phyloP scores from a whole-genome alignment of 2,329 filamentous ascomycete species.

The Corniculantispora saksenae region DNA sequence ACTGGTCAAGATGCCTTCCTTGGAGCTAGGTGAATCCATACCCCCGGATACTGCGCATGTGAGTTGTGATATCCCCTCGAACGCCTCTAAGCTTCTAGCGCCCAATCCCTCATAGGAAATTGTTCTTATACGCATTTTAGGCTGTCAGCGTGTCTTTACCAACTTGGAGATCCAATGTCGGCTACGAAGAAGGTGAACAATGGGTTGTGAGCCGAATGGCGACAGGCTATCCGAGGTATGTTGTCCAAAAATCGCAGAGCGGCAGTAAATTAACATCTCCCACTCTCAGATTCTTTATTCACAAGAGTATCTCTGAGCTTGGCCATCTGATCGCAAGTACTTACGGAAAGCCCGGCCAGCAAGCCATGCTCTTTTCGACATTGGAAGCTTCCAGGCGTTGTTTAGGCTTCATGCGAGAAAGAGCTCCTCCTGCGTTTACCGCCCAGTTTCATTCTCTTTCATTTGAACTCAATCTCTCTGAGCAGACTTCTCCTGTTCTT shows the following conservation, averaged over 20 bases:
- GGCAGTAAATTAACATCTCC: constrained; percentile 16
- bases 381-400: constrained; percentile 70
- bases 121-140: constrained; percentile 44
- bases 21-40: constrained; percentile 68
- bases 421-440: constrained; percentile 53
- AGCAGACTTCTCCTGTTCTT: constrained; percentile 52
- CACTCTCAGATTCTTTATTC: constrained; percentile 81
- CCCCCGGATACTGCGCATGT: constrained; percentile 79
- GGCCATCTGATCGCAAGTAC: constrained; percentile 65
- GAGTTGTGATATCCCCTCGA: constrained; percentile 38
- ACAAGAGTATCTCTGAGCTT: constrained; percentile 77
- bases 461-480: constrained; percentile 61
- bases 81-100: neutral
- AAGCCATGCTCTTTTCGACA: constrained; percentile 83
- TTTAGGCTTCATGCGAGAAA: constrained; percentile 67
- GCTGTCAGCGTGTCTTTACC: constrained; percentile 95
- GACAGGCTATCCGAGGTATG: constrained; percentile 84
- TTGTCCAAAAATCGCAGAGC: neutral
- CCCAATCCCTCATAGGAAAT: neutral
- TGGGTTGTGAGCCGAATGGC: constrained; percentile 86
- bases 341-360: constrained; percentile 62
- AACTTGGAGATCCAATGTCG: constrained; percentile 88
- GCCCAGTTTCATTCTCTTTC: constrained; percentile 58
- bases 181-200: constrained; percentile 87
- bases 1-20: constrained; percentile 44